Conservation (phyloP, 2,329 filamentous ascomycete species). For the Exophiala xenobiotica region DNA sequence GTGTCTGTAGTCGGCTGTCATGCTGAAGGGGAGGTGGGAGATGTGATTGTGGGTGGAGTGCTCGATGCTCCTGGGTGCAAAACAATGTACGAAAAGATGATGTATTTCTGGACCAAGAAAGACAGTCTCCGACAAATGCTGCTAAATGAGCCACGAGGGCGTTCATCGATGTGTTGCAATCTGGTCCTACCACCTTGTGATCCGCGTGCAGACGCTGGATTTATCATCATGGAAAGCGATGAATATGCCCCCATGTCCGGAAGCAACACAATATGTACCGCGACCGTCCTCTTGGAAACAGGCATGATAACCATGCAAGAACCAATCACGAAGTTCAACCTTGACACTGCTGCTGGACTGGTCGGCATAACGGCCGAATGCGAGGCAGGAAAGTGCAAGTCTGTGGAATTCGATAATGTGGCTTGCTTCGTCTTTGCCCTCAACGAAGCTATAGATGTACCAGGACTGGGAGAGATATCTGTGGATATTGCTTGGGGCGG, state of each 20-base stretch:
- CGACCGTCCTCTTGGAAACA: constrained; percentile 49
- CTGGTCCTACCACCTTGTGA: constrained; percentile 47
- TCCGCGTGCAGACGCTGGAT: constrained; percentile 45
- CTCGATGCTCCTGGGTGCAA: constrained; percentile 40
- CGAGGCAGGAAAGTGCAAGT: constrained; percentile 45
- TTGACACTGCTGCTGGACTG: constrained; percentile 49
- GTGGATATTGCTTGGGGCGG: constrained; percentile 51
- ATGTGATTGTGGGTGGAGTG: constrained; percentile 52
- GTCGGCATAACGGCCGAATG: constrained; percentile 45
- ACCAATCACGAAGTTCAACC: constrained; percentile 41
- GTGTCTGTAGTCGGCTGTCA: constrained; percentile 20
- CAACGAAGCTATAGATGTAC: constrained; percentile 42
- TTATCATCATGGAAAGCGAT: constrained; percentile 49
- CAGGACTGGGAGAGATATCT: constrained; percentile 40
- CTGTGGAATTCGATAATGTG: constrained; percentile 48
- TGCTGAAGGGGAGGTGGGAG: constrained; percentile 44
- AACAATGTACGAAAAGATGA: constrained; percentile 52
- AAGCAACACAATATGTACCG: constrained; percentile 46
- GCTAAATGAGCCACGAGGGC: constrained; percentile 49
- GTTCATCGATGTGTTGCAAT: constrained; percentile 43
- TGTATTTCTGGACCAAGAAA: constrained; percentile 42
- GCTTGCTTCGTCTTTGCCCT: constrained; percentile 45
- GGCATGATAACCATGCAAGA: constrained; percentile 50
- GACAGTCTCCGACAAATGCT: constrained; percentile 46
- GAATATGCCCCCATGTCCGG: constrained; percentile 50